A percentile compares a stretch with the other conserved stretches of the same genome.
These are phyloP conservation scores for Allium cepa DNA, from an alignment of 106 monocot species.

Conservation along the genomic window DNA sequence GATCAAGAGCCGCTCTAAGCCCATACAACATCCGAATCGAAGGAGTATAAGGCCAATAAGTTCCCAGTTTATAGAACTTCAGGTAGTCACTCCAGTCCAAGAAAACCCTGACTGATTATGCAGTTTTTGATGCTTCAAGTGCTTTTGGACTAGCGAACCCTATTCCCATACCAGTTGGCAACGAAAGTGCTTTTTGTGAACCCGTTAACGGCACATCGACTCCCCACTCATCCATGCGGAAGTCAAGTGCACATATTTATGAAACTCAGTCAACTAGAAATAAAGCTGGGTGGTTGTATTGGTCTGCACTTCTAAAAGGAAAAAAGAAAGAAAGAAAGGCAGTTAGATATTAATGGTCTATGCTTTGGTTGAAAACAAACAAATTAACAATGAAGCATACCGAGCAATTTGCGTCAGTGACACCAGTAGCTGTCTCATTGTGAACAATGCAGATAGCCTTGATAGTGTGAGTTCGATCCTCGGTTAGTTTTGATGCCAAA, in stretches of 20 bases:
- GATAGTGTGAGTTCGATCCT: slow-evolving; percentile 47
- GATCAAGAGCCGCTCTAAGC: slow-evolving; percentile 70
- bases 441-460: too few relatives aligned
- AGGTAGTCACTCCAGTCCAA: slow-evolving; percentile 94
- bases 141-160: slow-evolving; percentile 94
- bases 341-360: too few relatives aligned
- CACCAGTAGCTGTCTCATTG: slow-evolving; percentile 89
- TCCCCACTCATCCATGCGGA: slow-evolving; percentile 97
- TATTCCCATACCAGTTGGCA: slow-evolving; percentile 86
- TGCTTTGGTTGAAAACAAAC: too few relatives aligned
- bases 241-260: slow-evolving; percentile 82
- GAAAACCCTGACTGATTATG: slow-evolving; percentile 80
- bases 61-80: slow-evolving; percentile 80
- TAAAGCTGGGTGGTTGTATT: slow-evolving; percentile 65
- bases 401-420: slow-evolving; percentile 83
- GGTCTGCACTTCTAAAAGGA: too few relatives aligned
- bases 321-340: too few relatives aligned
- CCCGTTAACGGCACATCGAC: slow-evolving; percentile 82
- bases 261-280: slow-evolving; percentile 84
- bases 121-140: slow-evolving; percentile 73
- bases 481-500: slow-evolving; percentile 54
- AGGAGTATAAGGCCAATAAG: slow-evolving; percentile 88
- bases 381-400: slow-evolving; percentile 34
- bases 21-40: slow-evolving; percentile 89
- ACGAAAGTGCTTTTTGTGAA: slow-evolving; percentile 87